Percentiles rank a stretch among this genome's conserved stretches.
Conservation (phyloP, 1,284 basidiomycete genomes). For the Xerocomus amazonicus region DNA sequence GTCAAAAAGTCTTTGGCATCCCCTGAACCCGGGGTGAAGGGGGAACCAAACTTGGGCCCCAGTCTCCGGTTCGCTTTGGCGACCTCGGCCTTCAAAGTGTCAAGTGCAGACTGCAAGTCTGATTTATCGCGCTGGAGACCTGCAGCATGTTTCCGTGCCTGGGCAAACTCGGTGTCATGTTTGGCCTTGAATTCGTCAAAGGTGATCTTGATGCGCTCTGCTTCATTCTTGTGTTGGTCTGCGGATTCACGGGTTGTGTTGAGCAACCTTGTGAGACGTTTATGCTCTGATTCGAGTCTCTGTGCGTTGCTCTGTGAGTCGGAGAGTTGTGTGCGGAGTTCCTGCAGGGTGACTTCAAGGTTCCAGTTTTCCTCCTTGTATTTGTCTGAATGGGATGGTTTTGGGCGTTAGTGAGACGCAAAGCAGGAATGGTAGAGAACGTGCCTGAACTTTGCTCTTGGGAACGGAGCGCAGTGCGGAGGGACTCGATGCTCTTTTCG, state of each 20-base stretch:
- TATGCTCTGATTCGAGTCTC: conserved; percentile 80
- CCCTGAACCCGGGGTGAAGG: conserved; percentile 59
- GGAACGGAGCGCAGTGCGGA: conserved; percentile 65
- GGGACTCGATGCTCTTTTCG: conserved; percentile 69
- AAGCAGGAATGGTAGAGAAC: conserved; percentile 20
- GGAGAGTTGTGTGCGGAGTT: conserved; percentile 70
- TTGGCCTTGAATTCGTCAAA: conserved; percentile 80
- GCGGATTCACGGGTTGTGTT: conserved; percentile 70
- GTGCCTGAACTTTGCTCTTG: conserved; percentile 78
- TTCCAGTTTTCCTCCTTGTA: conserved; percentile 99
- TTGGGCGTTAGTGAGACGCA: conserved; percentile 1
- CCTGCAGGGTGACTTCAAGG: conserved; percentile 89
- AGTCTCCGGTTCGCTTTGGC: conserved; percentile 57
- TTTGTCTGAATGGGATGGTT: conserved; percentile 47
- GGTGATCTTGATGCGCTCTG: conserved; percentile 67
- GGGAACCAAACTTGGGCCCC: conserved; percentile 60
- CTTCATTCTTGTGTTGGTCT: conserved; percentile 85
- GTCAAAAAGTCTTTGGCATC: conserved; percentile 51
- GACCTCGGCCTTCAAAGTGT: conserved; percentile 68
- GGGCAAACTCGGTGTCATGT: conserved; percentile 91
- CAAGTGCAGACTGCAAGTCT: conserved; percentile 81
- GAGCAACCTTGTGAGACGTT: conserved; percentile 75
- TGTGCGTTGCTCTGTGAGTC: conserved; percentile 64
- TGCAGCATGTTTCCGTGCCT: conserved; percentile 83
- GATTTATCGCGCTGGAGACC: conserved; percentile 88